These are phyloP conservation scores for Leptographium radiaticola DNA, from an alignment of 2,329 filamentous ascomycete species.

Conservation along the genomic window DNA sequence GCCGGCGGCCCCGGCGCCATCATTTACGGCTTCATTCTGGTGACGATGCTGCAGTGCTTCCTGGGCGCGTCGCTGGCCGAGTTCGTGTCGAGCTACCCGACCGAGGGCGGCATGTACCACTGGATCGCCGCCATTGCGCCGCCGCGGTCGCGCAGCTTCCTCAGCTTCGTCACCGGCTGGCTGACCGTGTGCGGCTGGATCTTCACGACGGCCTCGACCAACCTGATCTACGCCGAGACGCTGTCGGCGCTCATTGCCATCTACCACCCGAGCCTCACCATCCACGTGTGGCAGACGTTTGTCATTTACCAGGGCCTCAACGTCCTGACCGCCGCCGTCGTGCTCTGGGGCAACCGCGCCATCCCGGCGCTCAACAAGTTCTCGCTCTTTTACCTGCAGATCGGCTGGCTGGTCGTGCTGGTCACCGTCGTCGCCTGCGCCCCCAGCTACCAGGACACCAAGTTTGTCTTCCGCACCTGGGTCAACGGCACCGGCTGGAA, in stretches of 20 bases:
- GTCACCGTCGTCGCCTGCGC: conserved; percentile 33
- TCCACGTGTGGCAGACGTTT: conserved; percentile 34
- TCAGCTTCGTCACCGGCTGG: conserved; percentile 33
- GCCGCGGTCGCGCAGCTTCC: conserved; percentile 20
- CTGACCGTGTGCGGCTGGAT: conserved; percentile 28
- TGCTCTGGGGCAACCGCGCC: conserved; percentile 32
- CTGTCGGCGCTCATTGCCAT: conserved; percentile 28
- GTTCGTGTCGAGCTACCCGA: conserved; percentile 34
- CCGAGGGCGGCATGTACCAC: conserved; percentile 36
- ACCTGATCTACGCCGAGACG: conserved; percentile 28
- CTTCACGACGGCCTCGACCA: conserved; percentile 30
- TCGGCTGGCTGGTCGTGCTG: conserved; percentile 33
- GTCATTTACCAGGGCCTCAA: conserved; percentile 30
- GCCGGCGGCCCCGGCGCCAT: conserved; percentile 33
- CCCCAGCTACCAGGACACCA: conserved; percentile 26
- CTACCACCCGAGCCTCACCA: conserved; percentile 24
- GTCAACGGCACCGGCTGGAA: conserved; percentile 42
- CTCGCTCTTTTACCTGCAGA: conserved; percentile 31
- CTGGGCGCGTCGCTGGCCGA: conserved; percentile 31
- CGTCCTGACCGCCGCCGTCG: conserved; percentile 26
- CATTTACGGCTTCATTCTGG: conserved; percentile 25
- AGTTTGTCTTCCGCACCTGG: conserved; percentile 39
- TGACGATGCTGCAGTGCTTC: conserved; percentile 28
- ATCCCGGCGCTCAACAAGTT: conserved; percentile 30
- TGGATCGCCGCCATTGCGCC: conserved; percentile 36